phyloP scores from a whole-genome alignment of 2,329 filamentous ascomycete species.

The Alternaria atra region DNA sequence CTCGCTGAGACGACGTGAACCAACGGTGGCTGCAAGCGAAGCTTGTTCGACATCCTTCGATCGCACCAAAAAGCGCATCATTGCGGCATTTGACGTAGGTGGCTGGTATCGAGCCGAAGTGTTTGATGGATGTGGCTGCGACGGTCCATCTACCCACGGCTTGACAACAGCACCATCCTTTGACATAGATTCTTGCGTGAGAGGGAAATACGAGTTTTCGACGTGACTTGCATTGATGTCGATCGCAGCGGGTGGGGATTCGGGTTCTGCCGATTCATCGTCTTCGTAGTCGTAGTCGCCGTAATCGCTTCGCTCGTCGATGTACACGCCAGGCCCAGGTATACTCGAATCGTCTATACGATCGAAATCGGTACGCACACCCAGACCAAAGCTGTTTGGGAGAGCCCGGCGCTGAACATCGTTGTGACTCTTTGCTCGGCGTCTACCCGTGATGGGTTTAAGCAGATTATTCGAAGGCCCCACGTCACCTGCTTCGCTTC shows the following conservation, averaged over 20 bases:
- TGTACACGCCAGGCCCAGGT: slow-evolving; percentile 61
- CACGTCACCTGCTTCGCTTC: slow-evolving; percentile 58
- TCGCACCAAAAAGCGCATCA: slow-evolving; percentile 60
- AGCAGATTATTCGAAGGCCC: slow-evolving; percentile 35
- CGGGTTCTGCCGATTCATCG: slow-evolving; percentile 40
- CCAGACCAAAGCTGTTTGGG: slow-evolving; percentile 41
- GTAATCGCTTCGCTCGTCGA: slow-evolving; percentile 51
- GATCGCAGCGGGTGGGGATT: slow-evolving; percentile 49
- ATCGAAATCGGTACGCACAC: slow-evolving; percentile 41
- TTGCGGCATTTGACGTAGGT: slow-evolving; percentile 64
- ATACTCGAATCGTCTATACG: slow-evolving; percentile 52
- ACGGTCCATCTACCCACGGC: slow-evolving; percentile 61
- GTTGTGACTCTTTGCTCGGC: slow-evolving; percentile 60
- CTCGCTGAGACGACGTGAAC: slow-evolving; percentile 70
- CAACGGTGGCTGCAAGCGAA: slow-evolving; percentile 72
- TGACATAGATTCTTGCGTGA: slow-evolving; percentile 28
- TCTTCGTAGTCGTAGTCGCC: slow-evolving; percentile 49
- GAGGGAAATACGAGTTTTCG: slow-evolving; percentile 46
- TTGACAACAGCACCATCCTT: slow-evolving; percentile 41
- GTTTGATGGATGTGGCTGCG: slow-evolving; percentile 37
- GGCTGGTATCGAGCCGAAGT: slow-evolving; percentile 57
- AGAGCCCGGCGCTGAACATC: slow-evolving; percentile 42
- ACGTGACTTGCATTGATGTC: slow-evolving; percentile 36
- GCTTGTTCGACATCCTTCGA: slow-evolving; percentile 63
- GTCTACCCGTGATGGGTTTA: slow-evolving; percentile 46